phyloP scores from a whole-genome alignment of 139 green algal species.

The Medakamo hakoo region DNA sequence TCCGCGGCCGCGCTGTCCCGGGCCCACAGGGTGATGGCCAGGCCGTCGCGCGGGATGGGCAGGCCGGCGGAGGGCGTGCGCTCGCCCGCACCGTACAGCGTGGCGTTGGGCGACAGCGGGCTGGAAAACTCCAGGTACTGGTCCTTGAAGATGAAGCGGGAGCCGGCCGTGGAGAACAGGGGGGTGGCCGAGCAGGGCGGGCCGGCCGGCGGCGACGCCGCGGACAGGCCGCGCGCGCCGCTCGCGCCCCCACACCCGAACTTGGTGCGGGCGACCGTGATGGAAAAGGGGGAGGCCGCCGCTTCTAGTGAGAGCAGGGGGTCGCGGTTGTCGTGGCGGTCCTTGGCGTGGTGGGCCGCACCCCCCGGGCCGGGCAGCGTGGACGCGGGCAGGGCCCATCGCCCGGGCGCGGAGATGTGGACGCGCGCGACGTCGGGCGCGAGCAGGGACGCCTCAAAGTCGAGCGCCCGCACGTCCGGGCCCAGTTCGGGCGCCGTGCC shows the following conservation, averaged over 20 bases:
- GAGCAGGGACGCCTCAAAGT: neutral
- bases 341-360: neutral
- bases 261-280: neutral
- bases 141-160: slow-evolving; percentile 20
- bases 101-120: slow-evolving; percentile 2
- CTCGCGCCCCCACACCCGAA: too few species aligned
- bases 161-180: slow-evolving; percentile 13
- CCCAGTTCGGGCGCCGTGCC: neutral
- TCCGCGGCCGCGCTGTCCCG: slow-evolving; percentile 19
- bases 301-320: neutral
- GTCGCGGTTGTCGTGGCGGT: neutral
- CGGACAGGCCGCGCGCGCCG: too few species aligned
- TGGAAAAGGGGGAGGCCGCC: slow-evolving; percentile 8
- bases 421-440: neutral
- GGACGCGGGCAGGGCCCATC: neutral
- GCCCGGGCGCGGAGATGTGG: neutral
- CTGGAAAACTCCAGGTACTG: slow-evolving; percentile 37
- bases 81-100: slow-evolving; percentile 36
- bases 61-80: slow-evolving; percentile 3
- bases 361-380: neutral
- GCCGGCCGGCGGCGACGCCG: too few species aligned
- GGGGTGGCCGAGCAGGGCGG: neutral
- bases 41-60: slow-evolving; percentile 1
- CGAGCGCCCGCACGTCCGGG: neutral
- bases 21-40: slow-evolving; percentile 30